Evolutionary conservation across 2,329 filamentous ascomycete genomes (phyloP).

Genomic region (Xylariaceae sp.): DNA sequence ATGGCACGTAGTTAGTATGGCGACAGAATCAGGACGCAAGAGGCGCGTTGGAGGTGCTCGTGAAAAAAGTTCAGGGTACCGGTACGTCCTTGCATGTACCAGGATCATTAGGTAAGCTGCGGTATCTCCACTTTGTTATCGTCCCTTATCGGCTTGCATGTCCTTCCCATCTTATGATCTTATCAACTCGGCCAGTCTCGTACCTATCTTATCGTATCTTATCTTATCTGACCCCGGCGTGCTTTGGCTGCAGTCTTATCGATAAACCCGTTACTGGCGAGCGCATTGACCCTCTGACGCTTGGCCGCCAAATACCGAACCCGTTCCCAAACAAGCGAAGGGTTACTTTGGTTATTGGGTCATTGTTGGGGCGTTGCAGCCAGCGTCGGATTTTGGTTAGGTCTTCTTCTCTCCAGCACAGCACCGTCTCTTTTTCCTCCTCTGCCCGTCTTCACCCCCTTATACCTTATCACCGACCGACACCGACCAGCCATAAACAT

Average conservation of each 20-base stretch:
- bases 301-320: constrained; percentile 30
- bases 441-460: constrained; percentile 19
- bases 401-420: constrained; percentile 22
- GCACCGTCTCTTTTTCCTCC: constrained; percentile 25
- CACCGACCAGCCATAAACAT: constrained; percentile 18
- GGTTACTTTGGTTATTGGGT: too few relatives aligned
- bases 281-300: constrained; percentile 13
- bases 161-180: constrained; percentile 18
- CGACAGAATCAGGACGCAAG: not conserved
- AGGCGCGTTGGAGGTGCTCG: not conserved
- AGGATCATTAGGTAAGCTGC: not conserved
- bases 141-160: not conserved
- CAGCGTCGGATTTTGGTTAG: constrained; percentile 28
- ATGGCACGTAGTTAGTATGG: not conserved
- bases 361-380: constrained; percentile 20
- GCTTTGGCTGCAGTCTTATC: constrained; percentile 20
- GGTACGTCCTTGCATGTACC: not conserved
- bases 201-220: not conserved
- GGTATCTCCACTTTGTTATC: too few relatives aligned
- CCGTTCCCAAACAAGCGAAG: constrained; percentile 19
- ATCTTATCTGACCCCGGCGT: not conserved
- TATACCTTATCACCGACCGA: constrained; percentile 16
- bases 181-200: too few relatives aligned
- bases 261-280: constrained; percentile 21
- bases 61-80: constrained; percentile 19